Base-by-base conservation (phyloP, 306 rosid species). In the Cajanus cajan region DNA sequence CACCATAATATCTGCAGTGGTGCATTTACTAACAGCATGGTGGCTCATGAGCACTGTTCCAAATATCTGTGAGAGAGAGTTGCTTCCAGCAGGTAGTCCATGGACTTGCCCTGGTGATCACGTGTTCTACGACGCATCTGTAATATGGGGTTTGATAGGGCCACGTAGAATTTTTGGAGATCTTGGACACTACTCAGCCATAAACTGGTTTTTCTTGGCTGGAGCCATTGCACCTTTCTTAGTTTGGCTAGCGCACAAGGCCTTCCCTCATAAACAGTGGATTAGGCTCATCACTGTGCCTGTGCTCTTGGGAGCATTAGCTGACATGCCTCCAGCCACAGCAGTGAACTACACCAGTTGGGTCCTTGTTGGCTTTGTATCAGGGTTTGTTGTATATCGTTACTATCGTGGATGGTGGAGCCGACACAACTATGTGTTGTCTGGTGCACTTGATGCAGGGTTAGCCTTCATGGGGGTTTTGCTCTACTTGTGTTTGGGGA, bases 31-130 rank as follows among this genome's bases (percentile, higher is more conserved):
- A 79, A 91, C 98, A 70, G 90, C 96, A 6, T 93, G 98, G 98
- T 90, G 96, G 94, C 90, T 93, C 2, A 89, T 93, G 89, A 82
- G 65, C 68, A 85, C 90, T 36, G 64, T 93, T 44, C 96, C 96
- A 43, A 19, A 86, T 70, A 54, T 93, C 76, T 93, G 96, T 25
- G 80, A 93, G 4, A 74, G 94, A 82, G 89, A 80, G 13, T 61
- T 83, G 55, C 94, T 93, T 68, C 93, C 94, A 43, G 8, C 73
- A 16, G 94, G 90, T 9, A 93, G 94, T 82, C 96, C 94, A 7
- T 93, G 98, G 98, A 93, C 98, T 19, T 91, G 98, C 58, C 98
- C 98, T 0, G 77, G 90, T 4, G 98, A 93, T 83, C 98, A 91
- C 43, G 96, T 93, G n/a, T 93, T 93, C 89, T 93, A 93, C 12